phyloP scores from a whole-genome alignment of 805 yeast species.

The Ogataea neopini region DNA sequence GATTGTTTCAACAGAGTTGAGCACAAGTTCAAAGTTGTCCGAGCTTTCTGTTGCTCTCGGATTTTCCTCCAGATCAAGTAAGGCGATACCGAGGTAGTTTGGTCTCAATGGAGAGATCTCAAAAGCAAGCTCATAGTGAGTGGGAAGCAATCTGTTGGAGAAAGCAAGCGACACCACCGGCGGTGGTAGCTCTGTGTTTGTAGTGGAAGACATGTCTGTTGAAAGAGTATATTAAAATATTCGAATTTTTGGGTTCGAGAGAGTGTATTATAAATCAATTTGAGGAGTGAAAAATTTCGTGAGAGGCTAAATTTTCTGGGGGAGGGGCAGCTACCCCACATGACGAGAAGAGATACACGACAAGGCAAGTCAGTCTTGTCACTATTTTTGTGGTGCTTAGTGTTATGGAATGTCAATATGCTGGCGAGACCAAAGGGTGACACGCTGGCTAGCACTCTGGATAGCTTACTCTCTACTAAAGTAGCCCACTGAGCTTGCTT shows the following conservation, averaged over 20 bases:
- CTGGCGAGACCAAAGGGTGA: too few species aligned
- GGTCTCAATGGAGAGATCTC: constrained; percentile 43
- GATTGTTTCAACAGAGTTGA: constrained; percentile 45
- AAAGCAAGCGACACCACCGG: constrained; percentile 31
- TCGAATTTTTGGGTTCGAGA: neutral
- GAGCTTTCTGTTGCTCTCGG: constrained; percentile 8
- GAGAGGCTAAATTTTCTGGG: neutral
- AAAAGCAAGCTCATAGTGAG: constrained; percentile 38
- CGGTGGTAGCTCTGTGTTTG: constrained; percentile 11
- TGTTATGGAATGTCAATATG: too few species aligned
- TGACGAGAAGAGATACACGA: too few species aligned
- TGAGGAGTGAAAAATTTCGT: neutral
- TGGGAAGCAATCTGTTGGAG: constrained; percentile 39
- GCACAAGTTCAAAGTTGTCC: constrained; percentile 29
- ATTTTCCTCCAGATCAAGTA: constrained; percentile 36
- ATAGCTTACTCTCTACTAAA: too few species aligned
- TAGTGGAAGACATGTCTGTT: neutral
- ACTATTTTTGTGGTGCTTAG: too few species aligned
- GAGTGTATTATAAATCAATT: neutral
- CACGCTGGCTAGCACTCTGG: too few species aligned
- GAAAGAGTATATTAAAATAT: too few species aligned
- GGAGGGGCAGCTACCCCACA: neutral
- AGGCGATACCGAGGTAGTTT: constrained; percentile 43
- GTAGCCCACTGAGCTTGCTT: too few species aligned
- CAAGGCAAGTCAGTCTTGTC: too few species aligned